Conservation (phyloP, 1,284 basidiomycete species). For the Puccinia coronata region DNA sequence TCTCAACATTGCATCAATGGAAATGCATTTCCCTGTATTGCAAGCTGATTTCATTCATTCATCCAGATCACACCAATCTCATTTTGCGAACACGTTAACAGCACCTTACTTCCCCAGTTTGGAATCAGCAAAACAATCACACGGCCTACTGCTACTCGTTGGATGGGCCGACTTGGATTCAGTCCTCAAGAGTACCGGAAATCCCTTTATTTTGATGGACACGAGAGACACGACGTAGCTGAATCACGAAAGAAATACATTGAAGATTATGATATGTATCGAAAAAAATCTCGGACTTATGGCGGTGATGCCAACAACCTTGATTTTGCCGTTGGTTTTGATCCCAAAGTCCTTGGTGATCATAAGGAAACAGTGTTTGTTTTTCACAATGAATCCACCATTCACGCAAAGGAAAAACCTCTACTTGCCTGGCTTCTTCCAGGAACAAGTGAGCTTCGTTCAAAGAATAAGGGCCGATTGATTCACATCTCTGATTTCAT, state of each 20-base stretch:
- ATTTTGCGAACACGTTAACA: neutral
- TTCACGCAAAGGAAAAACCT: constrained; percentile 7
- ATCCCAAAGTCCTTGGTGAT: neutral
- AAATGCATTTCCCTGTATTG: neutral
- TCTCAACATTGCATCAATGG: neutral
- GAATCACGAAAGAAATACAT: constrained; percentile 7
- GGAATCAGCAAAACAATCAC: neutral
- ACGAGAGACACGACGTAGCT: neutral
- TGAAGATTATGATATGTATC: neutral
- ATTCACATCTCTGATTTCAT: constrained; percentile 14
- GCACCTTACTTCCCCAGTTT: neutral
- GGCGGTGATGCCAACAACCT: neutral
- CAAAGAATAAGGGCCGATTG: constrained; percentile 2
- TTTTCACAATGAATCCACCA: neutral
- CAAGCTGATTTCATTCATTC: neutral
- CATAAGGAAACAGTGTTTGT: neutral
- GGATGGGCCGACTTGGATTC: neutral
- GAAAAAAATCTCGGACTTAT: neutral
- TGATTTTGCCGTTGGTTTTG: neutral
- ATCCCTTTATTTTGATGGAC: neutral
- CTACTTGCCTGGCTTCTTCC: neutral
- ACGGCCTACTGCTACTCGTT: neutral
- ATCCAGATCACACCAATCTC: neutral
- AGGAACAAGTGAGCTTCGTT: neutral
- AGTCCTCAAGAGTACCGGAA: neutral